Evolutionary conservation across 2,329 filamentous ascomycete species (phyloP), one percentile per base, ranked within the genome.

Genomic region (Fonsecaea pedrosoi): DNA sequence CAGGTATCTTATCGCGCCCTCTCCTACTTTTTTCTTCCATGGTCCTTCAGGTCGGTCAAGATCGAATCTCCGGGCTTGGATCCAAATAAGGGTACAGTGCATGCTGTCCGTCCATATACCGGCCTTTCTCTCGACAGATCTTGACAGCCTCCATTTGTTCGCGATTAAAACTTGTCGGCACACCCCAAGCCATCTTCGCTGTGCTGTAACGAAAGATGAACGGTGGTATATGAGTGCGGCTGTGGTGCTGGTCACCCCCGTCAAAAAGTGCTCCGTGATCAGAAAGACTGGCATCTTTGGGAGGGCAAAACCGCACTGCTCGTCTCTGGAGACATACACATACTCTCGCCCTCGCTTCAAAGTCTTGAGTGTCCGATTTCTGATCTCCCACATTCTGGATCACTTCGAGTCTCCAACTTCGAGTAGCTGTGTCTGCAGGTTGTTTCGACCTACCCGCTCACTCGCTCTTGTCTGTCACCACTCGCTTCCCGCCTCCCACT

Each of bases 401-500:
- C 45, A 50, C 25, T 9, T 30, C 30, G 2, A 4, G 45, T 25
- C 45, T 6, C 18, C 9, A 25, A 25, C 18, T 30, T 25, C 18
- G 37, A 25, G 21, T 21, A 45, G 21, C 12, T 9, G 54, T 55
- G 4, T 13, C 7, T 21, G 18, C 12, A 9, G 7, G 48, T 37
- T 37, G 30, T n/a, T 38, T 38, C 18, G 12, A 55, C 32, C 15
- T 18, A 9, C 30, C 13, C 9, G n/a, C 40, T 64, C 62, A 58
- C 10, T 64, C 54, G 35, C 15, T 54, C 62, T 64, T 64, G 35
- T 35, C 48, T n/a, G 12, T n/a, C 25, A 25, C 48, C 15, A 4
- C n/a, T 18, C 32, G n/a, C 42, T 30, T 30, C 42, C 21, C 37
- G 12, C 21, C 40, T 35, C 21, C 42, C 42, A 53, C 42, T 7